phyloP scores from a whole-genome alignment of 805 yeast species.

The Saccharomycopsis fibuligera region DNA sequence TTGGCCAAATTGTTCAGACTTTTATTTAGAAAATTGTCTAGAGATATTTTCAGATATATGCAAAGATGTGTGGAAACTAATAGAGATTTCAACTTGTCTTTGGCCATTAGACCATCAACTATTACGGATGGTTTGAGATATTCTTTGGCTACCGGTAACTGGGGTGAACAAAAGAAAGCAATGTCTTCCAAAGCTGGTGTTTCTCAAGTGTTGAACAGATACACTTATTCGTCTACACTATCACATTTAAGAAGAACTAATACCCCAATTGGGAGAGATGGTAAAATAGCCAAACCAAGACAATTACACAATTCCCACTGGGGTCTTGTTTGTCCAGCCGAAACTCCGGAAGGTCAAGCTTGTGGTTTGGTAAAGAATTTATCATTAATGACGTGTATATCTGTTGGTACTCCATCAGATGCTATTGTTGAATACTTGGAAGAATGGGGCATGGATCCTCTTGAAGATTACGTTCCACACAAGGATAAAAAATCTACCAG shows the following conservation, averaged over 20 bases:
- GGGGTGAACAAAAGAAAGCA: conserved; percentile 99
- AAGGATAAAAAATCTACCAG: conserved; percentile 87
- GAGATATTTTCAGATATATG: conserved; percentile 96
- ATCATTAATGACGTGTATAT: conserved; percentile 93
- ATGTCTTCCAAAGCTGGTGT: conserved; percentile 99
- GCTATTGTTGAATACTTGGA: conserved; percentile 89
- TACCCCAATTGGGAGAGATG: conserved; percentile 99
- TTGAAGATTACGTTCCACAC: conserved; percentile 92
- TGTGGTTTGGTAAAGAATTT: conserved; percentile 98
- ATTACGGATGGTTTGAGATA: conserved; percentile 96
- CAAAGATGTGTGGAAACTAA: conserved; percentile 98
- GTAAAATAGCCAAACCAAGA: conserved; percentile 97
- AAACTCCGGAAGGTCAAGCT: conserved; percentile 99
- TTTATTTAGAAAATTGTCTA: conserved; percentile 88
- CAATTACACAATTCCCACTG: conserved; percentile 98
- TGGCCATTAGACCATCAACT: conserved; percentile 95
- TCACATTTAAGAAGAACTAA: conserved; percentile 98
- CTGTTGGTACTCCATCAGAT: conserved; percentile 96
- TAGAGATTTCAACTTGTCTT: conserved; percentile 90
- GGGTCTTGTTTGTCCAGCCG: conserved; percentile 99
- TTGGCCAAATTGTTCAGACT: conserved; percentile 93
- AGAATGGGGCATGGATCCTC: conserved; percentile 99
- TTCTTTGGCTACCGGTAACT: conserved; percentile 98
- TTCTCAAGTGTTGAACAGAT: conserved; percentile 95
- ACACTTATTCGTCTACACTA: conserved; percentile 96